Evolutionary conservation across 257 asterid species (phyloP), one percentile per base, ranked within the genome.

Genomic region (Solanum tarapatanum): DNA sequence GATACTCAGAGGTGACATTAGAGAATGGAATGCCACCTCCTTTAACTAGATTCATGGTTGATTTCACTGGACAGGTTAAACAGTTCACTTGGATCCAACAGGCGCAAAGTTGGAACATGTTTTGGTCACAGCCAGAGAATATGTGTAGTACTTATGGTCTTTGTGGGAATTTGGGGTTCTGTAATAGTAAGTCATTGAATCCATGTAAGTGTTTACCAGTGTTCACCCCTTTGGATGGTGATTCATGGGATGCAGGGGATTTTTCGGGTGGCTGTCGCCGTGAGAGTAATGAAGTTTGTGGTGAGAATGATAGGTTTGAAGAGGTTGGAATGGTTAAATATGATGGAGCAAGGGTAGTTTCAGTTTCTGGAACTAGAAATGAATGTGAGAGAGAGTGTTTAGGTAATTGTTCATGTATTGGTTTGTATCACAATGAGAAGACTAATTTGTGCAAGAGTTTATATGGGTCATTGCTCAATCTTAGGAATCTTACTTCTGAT

Each of bases 41-140:
- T 11, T 74, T 95, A 11, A 95, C 98, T 9, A 90, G 97, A 89
- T 94, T 95, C 86, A 87, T 90, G 0, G 48, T 95, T 73, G 96
- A 94, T 89, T 91, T 90, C 87, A 89, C 77, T 86, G 98, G 98
- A 33, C 96, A 90, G 93, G 66, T 95, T 72, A 93, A 75, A 90
- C 98, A 94, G 87, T 95, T 87, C 82, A 93, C 98, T 0, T 95
- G 98, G 98, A 89, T 94, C 86, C 93, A 87, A 45, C 96, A 93
- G 89, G 93, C 90, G 13, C 94, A 90, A 43, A 80, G 70, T 33
- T 95, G 98, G 98, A 94, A 82, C 89, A 94, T 88, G 87, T 94
- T 94, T 84, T 95, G 98, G 98, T 94, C 95, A 14, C 96, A 92
- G 90, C 98, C 98, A n/a, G 98, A 94, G 70, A 89, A 92, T 87